These are phyloP conservation scores for Pistacia atlantica DNA, from an alignment of 345 rosid species.

Conservation along the genomic window DNA sequence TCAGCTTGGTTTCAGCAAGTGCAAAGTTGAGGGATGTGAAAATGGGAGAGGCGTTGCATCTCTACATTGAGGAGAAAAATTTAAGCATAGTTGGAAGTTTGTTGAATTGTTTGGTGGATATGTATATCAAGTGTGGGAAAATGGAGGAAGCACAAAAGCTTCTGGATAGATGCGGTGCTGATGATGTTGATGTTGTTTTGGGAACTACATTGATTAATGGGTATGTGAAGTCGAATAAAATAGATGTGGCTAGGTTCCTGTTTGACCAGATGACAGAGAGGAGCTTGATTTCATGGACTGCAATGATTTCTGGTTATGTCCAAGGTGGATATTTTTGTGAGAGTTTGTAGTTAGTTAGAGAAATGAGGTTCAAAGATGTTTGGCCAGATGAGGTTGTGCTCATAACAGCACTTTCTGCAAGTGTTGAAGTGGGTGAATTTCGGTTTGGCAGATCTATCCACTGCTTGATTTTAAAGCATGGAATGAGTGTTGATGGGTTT, in stretches of 20 bases:
- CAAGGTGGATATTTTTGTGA: not conserved
- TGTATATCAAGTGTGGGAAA: conserved; percentile 4
- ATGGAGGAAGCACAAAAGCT: conserved; percentile 3
- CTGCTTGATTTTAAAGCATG: not conserved
- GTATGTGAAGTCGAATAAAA: not conserved
- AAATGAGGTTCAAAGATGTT: conserved; percentile 11
- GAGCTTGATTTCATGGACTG: conserved; percentile 8
- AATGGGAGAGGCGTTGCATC: not conserved
- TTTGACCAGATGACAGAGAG: conserved; percentile 3
- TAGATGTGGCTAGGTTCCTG: not conserved
- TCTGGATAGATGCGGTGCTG: not conserved
- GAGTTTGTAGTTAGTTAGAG: conserved; percentile 5
- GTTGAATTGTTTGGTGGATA: conserved; percentile 4
- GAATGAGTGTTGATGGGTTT: not conserved
- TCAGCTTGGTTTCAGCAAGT: conserved; percentile 1
- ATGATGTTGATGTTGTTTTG: not conserved
- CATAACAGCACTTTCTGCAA: conserved; percentile 20
- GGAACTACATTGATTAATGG: conserved; percentile 3
- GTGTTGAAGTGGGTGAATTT: conserved; percentile 14
- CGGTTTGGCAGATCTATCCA: conserved; percentile 10
- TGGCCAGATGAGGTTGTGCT: conserved; percentile 18
- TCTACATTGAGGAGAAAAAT: not conserved
- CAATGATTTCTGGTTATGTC: not conserved
- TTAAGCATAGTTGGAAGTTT: not conserved
- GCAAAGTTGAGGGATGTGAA: conserved; percentile 3